A percentile compares a stretch with the other conserved stretches of the same genome.
Evolutionary conservation across 2,329 filamentous ascomycete genomes (phyloP).

Genomic region (Periconia digitata): DNA sequence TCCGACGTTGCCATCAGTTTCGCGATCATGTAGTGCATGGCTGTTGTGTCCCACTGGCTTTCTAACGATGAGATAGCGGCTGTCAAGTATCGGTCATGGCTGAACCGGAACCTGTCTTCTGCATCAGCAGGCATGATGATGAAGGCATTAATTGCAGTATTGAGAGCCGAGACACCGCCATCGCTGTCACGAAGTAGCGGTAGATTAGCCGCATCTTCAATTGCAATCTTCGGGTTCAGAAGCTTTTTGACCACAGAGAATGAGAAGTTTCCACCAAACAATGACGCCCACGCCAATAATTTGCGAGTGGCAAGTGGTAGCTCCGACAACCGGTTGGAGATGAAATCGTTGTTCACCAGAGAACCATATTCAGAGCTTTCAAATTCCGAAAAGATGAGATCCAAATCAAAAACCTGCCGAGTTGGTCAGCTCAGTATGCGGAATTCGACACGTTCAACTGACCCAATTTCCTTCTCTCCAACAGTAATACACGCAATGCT

Average conservation of each 20-base stretch:
- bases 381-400: slow-evolving; percentile 84
- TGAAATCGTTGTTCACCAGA: slow-evolving; percentile 79
- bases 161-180: slow-evolving; percentile 76
- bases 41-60: slow-evolving; percentile 52
- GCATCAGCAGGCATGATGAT: slow-evolving; percentile 79
- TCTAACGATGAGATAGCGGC: slow-evolving; percentile 66
- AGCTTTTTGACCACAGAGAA: slow-evolving; percentile 78
- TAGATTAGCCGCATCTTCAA: slow-evolving; percentile 46
- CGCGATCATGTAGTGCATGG: slow-evolving; percentile 89
- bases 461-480: slow-evolving; percentile 78
- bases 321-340: slow-evolving; percentile 75
- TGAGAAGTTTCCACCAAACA: slow-evolving; percentile 80
- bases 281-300: slow-evolving; percentile 82
- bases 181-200: slow-evolving; percentile 59
- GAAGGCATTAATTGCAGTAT: slow-evolving; percentile 76
- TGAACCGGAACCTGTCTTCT: slow-evolving; percentile 84
- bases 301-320: slow-evolving; percentile 72
- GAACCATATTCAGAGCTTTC: slow-evolving; percentile 76
- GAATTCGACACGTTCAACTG: slow-evolving; percentile 36
- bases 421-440: neutral
- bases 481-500: slow-evolving; percentile 87
- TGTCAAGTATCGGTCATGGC: slow-evolving; percentile 83
- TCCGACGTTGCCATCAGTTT: slow-evolving; percentile 76
- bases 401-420: slow-evolving; percentile 65
- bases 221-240: slow-evolving; percentile 67